Evolutionary conservation across 2,329 filamentous ascomycete genomes (phyloP), one percentile per base, ranked within the genome.

Genomic region (Acrocalymma vagum): DNA sequence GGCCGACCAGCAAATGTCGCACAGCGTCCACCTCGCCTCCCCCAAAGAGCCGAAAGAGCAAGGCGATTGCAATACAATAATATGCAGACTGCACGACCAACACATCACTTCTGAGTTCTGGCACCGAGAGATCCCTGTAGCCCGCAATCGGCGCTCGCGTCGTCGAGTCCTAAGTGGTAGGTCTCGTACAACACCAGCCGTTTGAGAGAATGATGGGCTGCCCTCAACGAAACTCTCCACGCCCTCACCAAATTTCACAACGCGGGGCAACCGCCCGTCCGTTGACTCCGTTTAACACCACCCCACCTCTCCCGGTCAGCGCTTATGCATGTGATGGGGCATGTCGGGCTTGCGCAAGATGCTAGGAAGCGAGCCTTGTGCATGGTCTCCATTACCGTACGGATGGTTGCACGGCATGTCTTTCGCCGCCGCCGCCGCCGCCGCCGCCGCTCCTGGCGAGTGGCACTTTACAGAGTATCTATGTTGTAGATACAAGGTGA

Each of bases 241-340:
- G n/a, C n/a, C n/a, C n/a, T n/a, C n/a, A n/a, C n/a, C n/a, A n/a
- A n/a, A n/a, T n/a, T n/a, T n/a, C n/a, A n/a, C n/a, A n/a, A n/a
- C n/a, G n/a, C 10, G 31, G n/a, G 26, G 39, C 8, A 30, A 32
- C 25, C 20, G 16, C 29, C n/a, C 16, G 30, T 35, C n/a, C n/a
- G n/a, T n/a, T n/a, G n/a, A n/a, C n/a, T n/a, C n/a, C n/a, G n/a
- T n/a, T n/a, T n/a, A n/a, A n/a, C n/a, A n/a, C n/a, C n/a, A n/a
- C n/a, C n/a, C n/a, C n/a, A n/a, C n/a, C n/a, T n/a, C n/a, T 20
- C 37, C 48, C n/a, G 21, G 42, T 38, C 38, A 51, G 55, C 58
- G 58, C 58, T 56, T 62, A 60, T 62, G 57, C 53, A 54, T 51
- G 59, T 54, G 55, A 60, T 60, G 45, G 32, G 50, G 46, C 33